Conservation (phyloP, 306 rosid species). For the Rosa rugosa region DNA sequence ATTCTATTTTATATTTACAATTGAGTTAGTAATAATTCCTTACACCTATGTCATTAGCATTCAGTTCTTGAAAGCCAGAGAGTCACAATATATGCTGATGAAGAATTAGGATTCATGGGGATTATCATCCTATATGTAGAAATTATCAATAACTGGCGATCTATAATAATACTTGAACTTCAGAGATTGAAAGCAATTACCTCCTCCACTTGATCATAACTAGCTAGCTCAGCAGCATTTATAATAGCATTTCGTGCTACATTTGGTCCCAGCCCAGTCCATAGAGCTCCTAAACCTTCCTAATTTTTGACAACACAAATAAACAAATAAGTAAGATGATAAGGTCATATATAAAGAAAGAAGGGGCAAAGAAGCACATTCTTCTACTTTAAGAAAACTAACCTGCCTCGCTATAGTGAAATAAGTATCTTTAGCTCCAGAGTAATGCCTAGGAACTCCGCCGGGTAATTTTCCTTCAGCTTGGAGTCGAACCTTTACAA, state of each 20-base stretch:
- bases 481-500: conserved; percentile 94
- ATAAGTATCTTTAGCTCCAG: conserved; percentile 89
- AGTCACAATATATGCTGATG: conserved; percentile 38
- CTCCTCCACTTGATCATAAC: conserved; percentile 94
- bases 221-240: conserved; percentile 97
- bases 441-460: conserved; percentile 90
- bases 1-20: background rate
- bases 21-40: background rate
- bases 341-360: background rate
- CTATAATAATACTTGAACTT: conserved; percentile 22
- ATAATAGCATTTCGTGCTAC: conserved; percentile 82
- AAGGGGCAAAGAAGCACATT: background rate
- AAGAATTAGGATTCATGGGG: conserved; percentile 61
- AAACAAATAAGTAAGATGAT: background rate
- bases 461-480: conserved; percentile 76
- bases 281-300: conserved; percentile 89
- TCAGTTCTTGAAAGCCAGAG: background rate
- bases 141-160: conserved; percentile 15
- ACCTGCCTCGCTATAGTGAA: conserved; percentile 74
- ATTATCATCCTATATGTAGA: conserved; percentile 32
- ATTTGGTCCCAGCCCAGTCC: conserved; percentile 98
- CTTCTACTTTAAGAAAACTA: conserved; percentile 17
- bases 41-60: background rate
- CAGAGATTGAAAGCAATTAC: conserved; percentile 38
- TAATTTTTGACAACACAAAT: conserved; percentile 27